Evolutionary conservation across 2,329 filamentous ascomycete genomes (phyloP).

Genomic region (Tricladium varicosporioides): DNA sequence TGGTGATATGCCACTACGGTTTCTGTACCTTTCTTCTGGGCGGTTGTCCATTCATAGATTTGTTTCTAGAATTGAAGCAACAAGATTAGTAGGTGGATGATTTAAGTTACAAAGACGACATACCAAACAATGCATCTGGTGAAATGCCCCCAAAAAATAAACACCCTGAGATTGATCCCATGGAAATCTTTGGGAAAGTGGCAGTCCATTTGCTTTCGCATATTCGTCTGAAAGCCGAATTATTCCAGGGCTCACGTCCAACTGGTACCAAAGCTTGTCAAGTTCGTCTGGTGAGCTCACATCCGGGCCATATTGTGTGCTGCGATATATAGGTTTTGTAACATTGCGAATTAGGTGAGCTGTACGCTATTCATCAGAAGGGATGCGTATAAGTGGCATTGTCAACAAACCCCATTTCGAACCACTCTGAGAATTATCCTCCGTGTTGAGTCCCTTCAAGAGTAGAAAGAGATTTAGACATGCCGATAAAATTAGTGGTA

Average conservation of each 20-base stretch:
- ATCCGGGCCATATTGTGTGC: slow-evolving; percentile 4
- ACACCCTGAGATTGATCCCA: slow-evolving; percentile 9
- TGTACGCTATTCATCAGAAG: neutral
- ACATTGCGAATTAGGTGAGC: neutral
- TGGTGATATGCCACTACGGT: neutral
- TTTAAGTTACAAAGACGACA: neutral
- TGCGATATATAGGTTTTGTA: slow-evolving; percentile 2
- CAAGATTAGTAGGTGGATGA: neutral
- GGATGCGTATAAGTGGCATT: neutral
- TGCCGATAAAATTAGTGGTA: too few relatives aligned
- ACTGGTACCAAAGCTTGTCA: neutral
- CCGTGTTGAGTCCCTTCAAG: too few relatives aligned
- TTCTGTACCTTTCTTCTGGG: neutral
- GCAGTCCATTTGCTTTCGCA: slow-evolving; percentile 1
- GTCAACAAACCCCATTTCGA: neutral
- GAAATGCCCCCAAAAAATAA: slow-evolving; percentile 6
- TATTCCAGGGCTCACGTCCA: slow-evolving; percentile 3
- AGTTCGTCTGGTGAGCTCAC: slow-evolving; percentile 1
- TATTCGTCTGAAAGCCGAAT: slow-evolving; percentile 2
- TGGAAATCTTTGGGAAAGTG: slow-evolving; percentile 4
- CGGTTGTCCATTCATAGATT: neutral
- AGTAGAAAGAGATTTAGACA: too few relatives aligned
- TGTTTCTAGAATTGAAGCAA: neutral
- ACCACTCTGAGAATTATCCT: too few relatives aligned
- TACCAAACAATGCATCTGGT: slow-evolving; percentile 8